phyloP scores from a whole-genome alignment of 805 yeast species.

The Yarrowia alimentaria region DNA sequence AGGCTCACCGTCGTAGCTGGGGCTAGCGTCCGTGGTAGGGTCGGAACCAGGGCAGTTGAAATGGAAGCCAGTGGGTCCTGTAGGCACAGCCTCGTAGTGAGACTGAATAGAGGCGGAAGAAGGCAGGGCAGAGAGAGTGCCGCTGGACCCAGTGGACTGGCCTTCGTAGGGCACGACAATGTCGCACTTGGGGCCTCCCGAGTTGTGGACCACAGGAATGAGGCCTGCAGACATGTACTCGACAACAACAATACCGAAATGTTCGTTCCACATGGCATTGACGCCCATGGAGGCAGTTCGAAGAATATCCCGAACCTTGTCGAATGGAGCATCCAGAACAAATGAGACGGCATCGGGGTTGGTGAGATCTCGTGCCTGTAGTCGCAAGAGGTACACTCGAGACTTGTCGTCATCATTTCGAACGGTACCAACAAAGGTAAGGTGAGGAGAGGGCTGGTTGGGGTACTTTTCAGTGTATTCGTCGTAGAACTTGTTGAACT shows the following conservation, averaged over 20 bases:
- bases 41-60: slow-evolving; percentile 77
- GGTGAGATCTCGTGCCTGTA: slow-evolving; percentile 47
- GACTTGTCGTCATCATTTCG: slow-evolving; percentile 64
- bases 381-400: slow-evolving; percentile 52
- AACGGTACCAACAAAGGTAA: slow-evolving; percentile 81
- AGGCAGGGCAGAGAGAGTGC: slow-evolving; percentile 12
- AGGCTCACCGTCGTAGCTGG: slow-evolving; percentile 25
- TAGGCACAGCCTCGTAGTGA: slow-evolving; percentile 9
- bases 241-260: slow-evolving; percentile 95
- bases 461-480: slow-evolving; percentile 33
- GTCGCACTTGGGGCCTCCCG: slow-evolving; percentile 92
- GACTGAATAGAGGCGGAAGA: slow-evolving; percentile 11
- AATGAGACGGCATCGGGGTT: slow-evolving; percentile 48
- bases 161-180: slow-evolving; percentile 59
- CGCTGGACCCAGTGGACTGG: not conserved
- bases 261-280: slow-evolving; percentile 99
- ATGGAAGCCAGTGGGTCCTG: slow-evolving; percentile 63
- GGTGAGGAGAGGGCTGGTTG: slow-evolving; percentile 46
- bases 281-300: slow-evolving; percentile 67
- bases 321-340: slow-evolving; percentile 71
- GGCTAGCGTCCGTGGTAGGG: not conserved
- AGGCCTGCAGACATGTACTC: slow-evolving; percentile 85
- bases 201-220: slow-evolving; percentile 86
- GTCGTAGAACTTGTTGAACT: slow-evolving; percentile 57
- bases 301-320: slow-evolving; percentile 55